Evolutionary conservation across 306 rosid genomes (phyloP).

Genomic region (Cicer pinnatifidum): DNA sequence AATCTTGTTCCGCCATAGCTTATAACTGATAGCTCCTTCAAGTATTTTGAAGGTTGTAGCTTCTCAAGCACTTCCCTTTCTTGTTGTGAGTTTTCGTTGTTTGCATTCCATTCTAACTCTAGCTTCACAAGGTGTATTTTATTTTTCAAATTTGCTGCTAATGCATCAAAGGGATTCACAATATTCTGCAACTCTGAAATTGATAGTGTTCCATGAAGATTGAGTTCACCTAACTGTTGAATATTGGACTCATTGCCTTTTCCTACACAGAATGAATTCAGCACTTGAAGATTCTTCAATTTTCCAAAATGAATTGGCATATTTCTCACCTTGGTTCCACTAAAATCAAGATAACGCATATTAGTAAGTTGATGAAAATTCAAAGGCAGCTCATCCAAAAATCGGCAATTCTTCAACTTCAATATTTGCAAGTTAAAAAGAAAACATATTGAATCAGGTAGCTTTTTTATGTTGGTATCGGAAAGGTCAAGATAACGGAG

Average conservation of each 20-base stretch:
- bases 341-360: constrained; percentile 13
- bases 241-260: constrained; percentile 19
- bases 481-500: constrained; percentile 34
- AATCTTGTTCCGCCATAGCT: constrained; percentile 25
- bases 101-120: constrained; percentile 21
- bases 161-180: constrained; percentile 1
- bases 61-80: constrained; percentile 42
- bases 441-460: constrained; percentile 29
- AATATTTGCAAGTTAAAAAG: constrained; percentile 31
- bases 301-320: constrained; percentile 19
- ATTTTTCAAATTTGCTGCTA: not conserved
- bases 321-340: constrained; percentile 8
- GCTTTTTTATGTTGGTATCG: not conserved
- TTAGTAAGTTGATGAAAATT: constrained; percentile 10
- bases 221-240: constrained; percentile 15
- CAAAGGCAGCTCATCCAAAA: constrained; percentile 3
- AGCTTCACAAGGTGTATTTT: constrained; percentile 8
- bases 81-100: not conserved
- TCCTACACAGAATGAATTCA: constrained; percentile 33
- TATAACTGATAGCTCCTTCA: constrained; percentile 6
- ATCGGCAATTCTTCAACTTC: not conserved
- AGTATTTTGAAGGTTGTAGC: constrained; percentile 31
- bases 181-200: constrained; percentile 35
- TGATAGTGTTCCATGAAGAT: constrained; percentile 2
- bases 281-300: constrained; percentile 27